These are phyloP conservation scores for Pezicula radicicola DNA, from an alignment of 2,329 filamentous ascomycete species.

Conservation along the genomic window DNA sequence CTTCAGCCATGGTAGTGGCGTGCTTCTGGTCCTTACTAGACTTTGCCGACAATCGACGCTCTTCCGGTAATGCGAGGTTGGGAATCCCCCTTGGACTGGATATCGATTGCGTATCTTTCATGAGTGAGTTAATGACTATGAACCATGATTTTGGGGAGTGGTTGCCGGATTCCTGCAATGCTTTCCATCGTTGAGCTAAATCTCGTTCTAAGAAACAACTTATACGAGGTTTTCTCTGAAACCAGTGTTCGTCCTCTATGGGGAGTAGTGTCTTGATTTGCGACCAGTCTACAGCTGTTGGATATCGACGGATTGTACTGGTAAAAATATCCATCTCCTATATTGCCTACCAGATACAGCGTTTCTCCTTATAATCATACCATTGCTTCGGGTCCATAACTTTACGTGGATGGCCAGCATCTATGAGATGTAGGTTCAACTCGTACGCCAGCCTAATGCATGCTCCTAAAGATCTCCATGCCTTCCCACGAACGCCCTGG, in stretches of 20 bases:
- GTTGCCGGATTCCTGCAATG: conserved; percentile 26
- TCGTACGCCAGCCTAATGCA: conserved; percentile 24
- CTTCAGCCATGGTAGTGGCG: conserved; percentile 3
- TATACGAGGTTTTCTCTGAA: conserved; percentile 15
- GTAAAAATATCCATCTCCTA: conserved; percentile 42
- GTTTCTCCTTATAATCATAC: conserved; percentile 31
- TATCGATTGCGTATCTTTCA: conserved; percentile 34
- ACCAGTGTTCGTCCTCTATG: conserved; percentile 32
- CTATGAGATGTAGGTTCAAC: conserved; percentile 12
- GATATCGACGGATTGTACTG: conserved; percentile 34
- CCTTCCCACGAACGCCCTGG: conserved; percentile 29
- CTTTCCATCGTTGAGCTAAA: conserved; percentile 28
- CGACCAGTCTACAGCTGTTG: conserved; percentile 32
- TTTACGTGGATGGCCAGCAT: conserved; percentile 4
- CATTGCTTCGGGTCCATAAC: conserved; percentile 16
- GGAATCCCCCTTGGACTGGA: conserved; percentile 25
- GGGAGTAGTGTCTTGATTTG: conserved; percentile 34
- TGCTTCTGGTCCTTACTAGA: neutral
- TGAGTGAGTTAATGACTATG: conserved; percentile 34
- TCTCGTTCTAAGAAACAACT: conserved; percentile 30
- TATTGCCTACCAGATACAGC: conserved; percentile 37
- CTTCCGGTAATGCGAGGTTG: neutral
- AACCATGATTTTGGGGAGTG: conserved; percentile 33
- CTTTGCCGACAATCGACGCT: neutral
- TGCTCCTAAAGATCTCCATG: conserved; percentile 29